Evolutionary conservation across 73 alveolate species (phyloP), one percentile per base, ranked within the genome.

Genomic region (Breviolum minutum): DNA sequence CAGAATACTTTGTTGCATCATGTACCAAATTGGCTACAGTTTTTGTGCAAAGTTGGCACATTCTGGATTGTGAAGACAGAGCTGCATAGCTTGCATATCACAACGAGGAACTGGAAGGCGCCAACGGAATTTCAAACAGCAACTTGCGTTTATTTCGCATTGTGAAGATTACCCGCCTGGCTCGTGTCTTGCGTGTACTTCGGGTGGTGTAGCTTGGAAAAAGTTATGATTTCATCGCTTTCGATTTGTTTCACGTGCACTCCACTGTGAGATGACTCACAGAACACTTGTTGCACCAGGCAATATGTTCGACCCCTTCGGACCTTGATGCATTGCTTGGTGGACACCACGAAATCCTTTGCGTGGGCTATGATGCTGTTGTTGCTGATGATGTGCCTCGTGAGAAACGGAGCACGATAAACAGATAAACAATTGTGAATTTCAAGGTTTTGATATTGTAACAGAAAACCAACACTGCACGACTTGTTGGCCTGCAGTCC

Each of bases 251-350:
- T 16, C n/a, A 11, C 87, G 0, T 40, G 54, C 54, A 40, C 54
- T 40, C 54, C 54, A 40, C 54, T 40, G 54, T 74, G 54, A 40
- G 54, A 40, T 3, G 54, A 40, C n/a, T n/a, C n/a, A n/a, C 3
- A 40, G 88, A 24, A 13, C 29, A 30, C 54, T 61, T 63, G n/a
- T 27, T n/a, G 87, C 27, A n/a, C 26, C 85, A 70, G 80, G 83
- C 95, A 89, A 61, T 89, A 70, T 66, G 96, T 89, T 9, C 83
- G 84, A 29, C 96, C 96, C 17, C 70, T 89, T 27, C 83, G 96
- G 32, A 89, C 96, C 30, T 61, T 89, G 87, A 89, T 89, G 96
- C 96, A 89, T 62, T 89, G 96, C 96, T 24, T 69, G 32, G 87
- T 89, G 63, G 87, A 89, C 73, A 89, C 87, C 87, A 89, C 96